Percentiles rank a stretch among this genome's conserved stretches.
These are phyloP conservation scores for Otatea glauca DNA, from an alignment of 176 grass and related monocot species.

Conservation along the genomic window DNA sequence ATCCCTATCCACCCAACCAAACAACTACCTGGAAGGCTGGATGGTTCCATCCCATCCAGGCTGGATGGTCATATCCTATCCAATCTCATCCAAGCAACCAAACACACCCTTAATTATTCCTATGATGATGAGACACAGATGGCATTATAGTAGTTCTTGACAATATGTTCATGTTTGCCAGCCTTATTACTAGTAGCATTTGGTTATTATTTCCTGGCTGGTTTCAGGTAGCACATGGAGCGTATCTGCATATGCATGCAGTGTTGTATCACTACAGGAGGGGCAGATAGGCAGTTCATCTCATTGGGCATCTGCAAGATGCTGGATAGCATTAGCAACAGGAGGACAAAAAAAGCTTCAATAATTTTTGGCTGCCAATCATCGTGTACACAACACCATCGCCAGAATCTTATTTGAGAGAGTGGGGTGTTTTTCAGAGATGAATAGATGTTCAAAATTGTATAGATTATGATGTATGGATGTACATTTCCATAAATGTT, in stretches of 20 bases:
- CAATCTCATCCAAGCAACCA: no score
- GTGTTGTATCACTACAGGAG: slow-evolving; percentile 20
- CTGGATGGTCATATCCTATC: no score
- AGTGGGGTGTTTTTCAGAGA: slow-evolving; percentile 9
- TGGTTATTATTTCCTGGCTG: background rate
- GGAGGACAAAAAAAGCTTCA: slow-evolving; percentile 41
- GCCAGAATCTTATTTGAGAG: slow-evolving; percentile 55
- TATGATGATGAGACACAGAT: slow-evolving; percentile 25
- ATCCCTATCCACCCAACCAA: no score
- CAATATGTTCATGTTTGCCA: background rate
- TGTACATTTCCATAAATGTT: no score
- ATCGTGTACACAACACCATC: slow-evolving; percentile 44
- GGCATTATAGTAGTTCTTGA: slow-evolving; percentile 25
- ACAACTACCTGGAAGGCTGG: no score
- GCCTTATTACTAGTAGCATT: no score
- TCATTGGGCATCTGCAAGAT: slow-evolving; percentile 48
- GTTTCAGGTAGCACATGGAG: slow-evolving; percentile 22
- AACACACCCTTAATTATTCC: no score
- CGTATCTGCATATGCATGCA: slow-evolving; percentile 31
- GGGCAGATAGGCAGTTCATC: slow-evolving; percentile 21
- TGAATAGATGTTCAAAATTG: no score
- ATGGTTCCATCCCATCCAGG: no score
- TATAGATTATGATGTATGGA: no score
- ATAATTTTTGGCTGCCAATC: slow-evolving; percentile 54
- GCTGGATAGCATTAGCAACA: slow-evolving; percentile 53